phyloP scores from a whole-genome alignment of 2,329 filamentous ascomycete species.

The Hortaea sp. region DNA sequence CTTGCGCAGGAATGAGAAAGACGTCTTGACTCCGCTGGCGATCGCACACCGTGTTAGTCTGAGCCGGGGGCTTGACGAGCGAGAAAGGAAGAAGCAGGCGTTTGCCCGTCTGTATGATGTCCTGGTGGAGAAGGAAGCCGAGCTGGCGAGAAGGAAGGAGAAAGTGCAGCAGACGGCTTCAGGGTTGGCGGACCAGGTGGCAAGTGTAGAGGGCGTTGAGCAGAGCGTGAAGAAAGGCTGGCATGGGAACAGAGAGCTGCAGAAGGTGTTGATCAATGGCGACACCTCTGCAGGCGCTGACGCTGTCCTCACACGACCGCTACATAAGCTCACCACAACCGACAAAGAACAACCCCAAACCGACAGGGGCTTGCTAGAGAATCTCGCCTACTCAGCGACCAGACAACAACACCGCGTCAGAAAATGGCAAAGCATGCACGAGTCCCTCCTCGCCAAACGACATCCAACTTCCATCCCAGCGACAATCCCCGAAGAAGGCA shows the following conservation, averaged over 20 bases:
- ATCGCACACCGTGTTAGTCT: conserved; percentile 65
- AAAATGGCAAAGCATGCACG: conserved; percentile 63
- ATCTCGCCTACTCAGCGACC: conserved; percentile 58
- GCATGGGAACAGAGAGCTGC: conserved; percentile 67
- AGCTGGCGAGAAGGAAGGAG: conserved; percentile 44
- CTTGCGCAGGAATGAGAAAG: conserved; percentile 23
- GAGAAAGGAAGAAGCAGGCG: conserved; percentile 46
- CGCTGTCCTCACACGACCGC: conserved; percentile 50
- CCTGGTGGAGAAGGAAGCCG: conserved; percentile 26
- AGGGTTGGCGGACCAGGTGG: conserved; percentile 7
- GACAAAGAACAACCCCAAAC: conserved; percentile 33
- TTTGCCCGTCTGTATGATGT: conserved; percentile 57
- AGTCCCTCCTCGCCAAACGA: conserved; percentile 13
- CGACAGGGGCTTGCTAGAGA: conserved; percentile 55
- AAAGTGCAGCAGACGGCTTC: conserved; percentile 11
- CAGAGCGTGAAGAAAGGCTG: conserved; percentile 61
- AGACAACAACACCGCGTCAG: conserved; percentile 58
- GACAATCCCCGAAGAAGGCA: not conserved
- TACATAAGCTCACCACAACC: conserved; percentile 60
- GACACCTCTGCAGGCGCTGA: conserved; percentile 49
- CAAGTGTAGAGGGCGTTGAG: conserved; percentile 36
- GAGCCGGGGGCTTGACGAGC: conserved; percentile 47
- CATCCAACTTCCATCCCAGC: not conserved
- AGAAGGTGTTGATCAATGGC: conserved; percentile 59
- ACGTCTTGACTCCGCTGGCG: conserved; percentile 52